Base-by-base conservation (phyloP, 1,284 basidiomycete species). In the Ustilago vetiveriae region DNA sequence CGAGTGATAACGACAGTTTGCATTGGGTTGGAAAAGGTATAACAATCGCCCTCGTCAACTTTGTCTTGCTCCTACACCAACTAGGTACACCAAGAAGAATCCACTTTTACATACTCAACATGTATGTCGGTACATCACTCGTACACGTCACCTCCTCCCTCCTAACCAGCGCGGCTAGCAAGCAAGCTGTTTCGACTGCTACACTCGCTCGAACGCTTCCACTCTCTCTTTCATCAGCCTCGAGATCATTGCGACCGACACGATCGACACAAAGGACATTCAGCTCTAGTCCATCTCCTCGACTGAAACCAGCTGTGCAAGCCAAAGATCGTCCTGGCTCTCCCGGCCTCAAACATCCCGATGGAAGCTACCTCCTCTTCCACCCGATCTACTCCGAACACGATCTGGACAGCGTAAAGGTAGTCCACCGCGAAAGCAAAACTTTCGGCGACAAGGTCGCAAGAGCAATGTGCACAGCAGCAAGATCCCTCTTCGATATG, bases 321-420 rank as follows among this genome's bases (percentile, higher is more conserved):
- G 58, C 53, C 13, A 57, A 56, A 24, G 59, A 67, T 33, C 59
- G 55, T 7, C 38, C 43, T 6, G 54, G 36, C 23, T 27, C 17
- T 2, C 50, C 56, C 5, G 56, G 50, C 10, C 24, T 41, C 22
- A 56, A 54, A n/a, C 67, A 71, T 36, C 67, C 65, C 2, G 45
- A 52, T 22, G 54, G 62, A 3, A 57, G 60, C 46, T 68, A 72
- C 39, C 70, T 72, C 21, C 57, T 71, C 35, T 71, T 71, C 50
- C 67, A 71, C 42, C 67, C 67, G 17, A 60, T 71, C 56, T 71
- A 71, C 45, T 65, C 67, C 21, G 57, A 65, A 22, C 37, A 49
- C 30, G 94, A 97, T 81, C 84, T 96, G 65, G 89, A 88, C 63
- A 85, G 89, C 10, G 90, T 93, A 38, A 84, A 93, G 87, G 87